phyloP scores from a whole-genome alignment of 2,329 filamentous ascomycete genomes.

The Colletotrichum higginsianum region DNA sequence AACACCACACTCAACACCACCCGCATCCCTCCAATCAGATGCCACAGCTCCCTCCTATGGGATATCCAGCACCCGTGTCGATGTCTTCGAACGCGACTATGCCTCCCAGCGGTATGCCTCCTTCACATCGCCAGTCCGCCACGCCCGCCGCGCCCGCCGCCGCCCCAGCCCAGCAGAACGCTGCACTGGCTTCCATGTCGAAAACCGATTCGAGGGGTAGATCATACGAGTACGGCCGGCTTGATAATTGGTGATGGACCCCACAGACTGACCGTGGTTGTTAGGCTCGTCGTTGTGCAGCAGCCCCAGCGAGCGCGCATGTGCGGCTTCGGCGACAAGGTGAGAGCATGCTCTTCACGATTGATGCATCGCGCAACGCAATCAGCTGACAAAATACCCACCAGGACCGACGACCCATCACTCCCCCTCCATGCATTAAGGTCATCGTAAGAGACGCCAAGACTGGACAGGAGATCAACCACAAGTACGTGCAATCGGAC shows the following conservation, averaged over 20 bases:
- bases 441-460: conserved; percentile 82
- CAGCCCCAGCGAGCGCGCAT: conserved; percentile 94
- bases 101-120: conserved; percentile 33
- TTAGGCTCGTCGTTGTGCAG: conserved; percentile 84
- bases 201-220: conserved; percentile 29
- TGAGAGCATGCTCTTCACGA: conserved; percentile 51
- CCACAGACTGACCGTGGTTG: conserved; percentile 8
- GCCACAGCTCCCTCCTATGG: conserved; percentile 41
- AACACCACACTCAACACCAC: conserved; percentile 24
- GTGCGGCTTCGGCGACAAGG: conserved; percentile 99
- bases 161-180: conserved; percentile 9
- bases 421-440: conserved; percentile 91
- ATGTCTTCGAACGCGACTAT: conserved; percentile 34
- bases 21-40: conserved; percentile 36
- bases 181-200: conserved; percentile 19
- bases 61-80: conserved; percentile 30
- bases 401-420: conserved; percentile 94
- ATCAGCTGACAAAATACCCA: conserved; percentile 34
- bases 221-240: conserved; percentile 33
- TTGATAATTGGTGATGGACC: not conserved
- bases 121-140: conserved; percentile 26
- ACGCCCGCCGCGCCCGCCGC: not conserved
- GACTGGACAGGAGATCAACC: conserved; percentile 86
- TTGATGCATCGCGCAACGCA: not conserved
- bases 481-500: conserved; percentile 72